A percentile compares a stretch with the other conserved stretches of the same genome.
Conservation (phyloP, 73 alveolate genomes). For the Paramecium bursaria region DNA sequence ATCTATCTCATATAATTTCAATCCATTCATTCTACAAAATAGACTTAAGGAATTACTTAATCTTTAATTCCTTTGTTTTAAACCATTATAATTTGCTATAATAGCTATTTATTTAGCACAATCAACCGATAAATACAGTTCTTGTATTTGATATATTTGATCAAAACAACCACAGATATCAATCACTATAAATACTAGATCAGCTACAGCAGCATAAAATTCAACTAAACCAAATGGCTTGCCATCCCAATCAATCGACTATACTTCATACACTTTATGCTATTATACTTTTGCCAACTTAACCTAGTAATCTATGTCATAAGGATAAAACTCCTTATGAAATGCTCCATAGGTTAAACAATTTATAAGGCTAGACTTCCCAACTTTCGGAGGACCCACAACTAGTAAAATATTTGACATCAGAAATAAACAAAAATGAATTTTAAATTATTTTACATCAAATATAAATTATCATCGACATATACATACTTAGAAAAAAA, state of each 20-base stretch:
- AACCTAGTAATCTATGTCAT: conserved; percentile 28
- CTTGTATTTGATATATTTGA: conserved; percentile 2
- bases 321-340: conserved; percentile 38
- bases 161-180: conserved; percentile 26
- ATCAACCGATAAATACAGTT: conserved; percentile 1
- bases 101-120: conserved; percentile 5
- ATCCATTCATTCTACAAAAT: conserved; percentile 22
- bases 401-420: conserved; percentile 36
- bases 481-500: too few relatives aligned
- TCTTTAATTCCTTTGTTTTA: conserved; percentile 20
- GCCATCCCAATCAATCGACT: conserved; percentile 44
- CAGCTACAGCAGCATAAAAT: conserved; percentile 22
- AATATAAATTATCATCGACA: too few relatives aligned
- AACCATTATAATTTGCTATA: conserved; percentile 24
- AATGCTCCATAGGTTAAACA: conserved; percentile 39
- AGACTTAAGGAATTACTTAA: conserved; percentile 4
- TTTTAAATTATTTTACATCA: conserved; percentile 52
- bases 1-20: conserved; percentile 38
- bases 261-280: conserved; percentile 43
- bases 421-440: conserved; percentile 39
- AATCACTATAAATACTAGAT: conserved; percentile 15
- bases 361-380: conserved; percentile 23
- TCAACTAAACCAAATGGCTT: conserved; percentile 31
- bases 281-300: conserved; percentile 30
- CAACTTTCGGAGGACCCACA: conserved; percentile 25